Evolutionary conservation across 1,284 basidiomycete species (phyloP), one percentile per base, ranked within the genome.

Genomic region (Sanghuangporus weigelae): DNA sequence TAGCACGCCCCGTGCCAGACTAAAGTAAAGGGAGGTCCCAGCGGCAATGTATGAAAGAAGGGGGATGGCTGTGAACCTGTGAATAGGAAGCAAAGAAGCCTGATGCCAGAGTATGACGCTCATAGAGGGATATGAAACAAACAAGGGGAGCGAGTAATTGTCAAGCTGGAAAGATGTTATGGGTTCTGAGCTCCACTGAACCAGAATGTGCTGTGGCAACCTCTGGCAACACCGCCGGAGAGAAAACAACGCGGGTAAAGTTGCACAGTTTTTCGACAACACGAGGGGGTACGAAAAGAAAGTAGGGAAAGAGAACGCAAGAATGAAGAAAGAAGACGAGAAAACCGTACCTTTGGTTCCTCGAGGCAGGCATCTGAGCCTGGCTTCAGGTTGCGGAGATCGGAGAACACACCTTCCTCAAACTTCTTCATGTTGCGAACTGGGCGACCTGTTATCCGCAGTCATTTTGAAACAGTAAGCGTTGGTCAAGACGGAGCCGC

Each of bases 391-490:
- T 96, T 96, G 31, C 94, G 77, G 63, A 96, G 79, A 75, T 96
- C 94, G 61, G 88, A 91, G 73, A 96, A 96, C 38, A 96, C 88
- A 58, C 94, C 94, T 75, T 96, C 94, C 74, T 96, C 93, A 69
- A 95, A 95, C 74, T 95, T 95, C 76, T 93, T 93, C 83, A 91
- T 89, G 72, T 92, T 92, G 63, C 82, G 78, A 39, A 92, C 89
- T 1, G 90, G 89, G 7, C 90, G 77, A 0, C 89, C 63, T 65
- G 48, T 59, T 19, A 11, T 35, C 23, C 53, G 36, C 53, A 53
- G 35, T 38, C 53, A 19, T 54, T 38, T 35, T 8, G 10, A 31
- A 31, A 31, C 26, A 60, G 12, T 31, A 31, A 42, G 36, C 21
- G 53, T 44, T 16, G 40, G 23, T 49, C n/a, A 11, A 39, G 50